Base-by-base conservation (phyloP, 164 flowering plant species). In the Vitis riparia region DNA sequence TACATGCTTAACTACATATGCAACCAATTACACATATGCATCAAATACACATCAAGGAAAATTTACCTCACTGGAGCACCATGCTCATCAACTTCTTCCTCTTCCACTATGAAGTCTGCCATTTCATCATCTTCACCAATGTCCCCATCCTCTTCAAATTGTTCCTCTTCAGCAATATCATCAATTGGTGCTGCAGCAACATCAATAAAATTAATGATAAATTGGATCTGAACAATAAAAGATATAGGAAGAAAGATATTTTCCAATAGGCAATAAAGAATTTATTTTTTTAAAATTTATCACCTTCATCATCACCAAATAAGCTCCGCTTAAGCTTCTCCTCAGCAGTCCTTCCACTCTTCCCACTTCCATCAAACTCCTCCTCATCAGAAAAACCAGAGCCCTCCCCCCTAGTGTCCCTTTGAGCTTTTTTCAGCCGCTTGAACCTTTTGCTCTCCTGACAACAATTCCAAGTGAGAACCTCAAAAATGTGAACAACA, bases 61-160 rank as follows among this genome's bases (percentile, higher is more conserved):
- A 63, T 80, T 37, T 37, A 94, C 99, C 93, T 89, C 63, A 86
- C 78, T 73, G 87, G 88, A 70, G 83, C 84, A 63, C 97, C 97
- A 82, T 83, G 75, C 68, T 85, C 98, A 80, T 95, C 98, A 52
- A 83, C 73, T 64, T 91, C 94, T 63, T 88, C 95, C 74, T 92
- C 98, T 37, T 88, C 92, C 48, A 93, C 98, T 53, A 95, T 95
- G 74, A 95, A 95, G 73, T 91, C 95, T 6, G 90, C 91, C 99
- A 93, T 95, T 67, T 95, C 99, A 85, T 95, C 97, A 16, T 93
- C 99, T 11, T 92, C 97, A 5, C 82, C 93, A 66, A 91, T 78
- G 53, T 88, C 93, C 15, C 48, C 85, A 80, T 91, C 97, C 66
- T 85, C 93, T 49, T 87, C 97, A 75, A 79, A 89, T 55, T 83